Evolutionary conservation across 345 rosid species (phyloP), one percentile per base, ranked within the genome.

Genomic region (Bretschneidera sinensis): DNA sequence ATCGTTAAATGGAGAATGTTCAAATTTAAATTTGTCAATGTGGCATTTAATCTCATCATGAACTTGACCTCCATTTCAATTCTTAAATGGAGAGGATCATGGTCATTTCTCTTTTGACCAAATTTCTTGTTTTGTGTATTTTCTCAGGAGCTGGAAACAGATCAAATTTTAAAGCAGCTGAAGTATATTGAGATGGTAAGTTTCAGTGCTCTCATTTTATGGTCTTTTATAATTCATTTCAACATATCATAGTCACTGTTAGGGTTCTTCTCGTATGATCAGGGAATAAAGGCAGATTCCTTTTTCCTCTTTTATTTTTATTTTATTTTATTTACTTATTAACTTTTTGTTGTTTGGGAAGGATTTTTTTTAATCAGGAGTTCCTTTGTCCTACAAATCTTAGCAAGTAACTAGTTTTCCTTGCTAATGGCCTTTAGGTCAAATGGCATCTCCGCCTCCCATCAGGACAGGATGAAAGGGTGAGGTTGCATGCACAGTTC

Each of bases 71-170:
- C n/a, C 43, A 6, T 35, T 35, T 35, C 14, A 35, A 35, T 6
- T 14, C 14, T 35, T 35, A 14, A 14, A 35, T 17, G 13, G 52
- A 59, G 39, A 52, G 23, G 51, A 57, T 19, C 33, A 35, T 24
- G 16, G 15, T 4, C 13, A n/a, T 49, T 48, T 23, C 50, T 22
- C 62, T 48, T 43, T 45, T 69, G 18, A 57, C 50, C 21, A 33
- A 24, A 22, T 63, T 24, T 54, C 55, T 67, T 69, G 35, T 58
- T 66, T 61, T 52, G 16, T 61, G 47, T 54, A 59, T 73, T 48
- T 68, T 6, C 35, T 24, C 74, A 95, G 99, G 99, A 88, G 82
- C 75, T 88, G 83, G 95, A 83, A 62, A 91, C 97, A 23, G 85
- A 81, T 65, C 76, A 85, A 74, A 74, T 88, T 65, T 62, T 86